Evolutionary conservation across 2,329 filamentous ascomycete species (phyloP).

Genomic region (Knufia petricola): DNA sequence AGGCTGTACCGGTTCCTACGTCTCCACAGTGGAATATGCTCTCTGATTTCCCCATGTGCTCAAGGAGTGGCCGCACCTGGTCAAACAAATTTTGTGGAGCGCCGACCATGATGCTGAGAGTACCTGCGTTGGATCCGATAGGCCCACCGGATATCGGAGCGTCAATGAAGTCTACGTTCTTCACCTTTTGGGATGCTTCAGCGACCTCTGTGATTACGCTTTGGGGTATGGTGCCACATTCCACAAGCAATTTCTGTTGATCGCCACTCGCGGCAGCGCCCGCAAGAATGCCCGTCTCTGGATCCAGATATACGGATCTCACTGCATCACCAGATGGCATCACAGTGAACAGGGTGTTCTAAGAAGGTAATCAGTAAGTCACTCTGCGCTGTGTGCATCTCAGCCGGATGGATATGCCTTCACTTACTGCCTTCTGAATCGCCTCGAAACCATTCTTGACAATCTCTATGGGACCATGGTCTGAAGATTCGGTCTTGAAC

Average conservation of each 20-base stretch:
- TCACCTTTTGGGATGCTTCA: constrained; percentile 2
- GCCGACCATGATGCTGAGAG: constrained; percentile 12
- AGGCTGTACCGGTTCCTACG: constrained; percentile 20
- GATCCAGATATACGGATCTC: constrained; percentile 3
- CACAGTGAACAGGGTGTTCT: constrained; percentile 11
- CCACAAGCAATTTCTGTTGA: constrained; percentile 9
- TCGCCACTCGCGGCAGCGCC: background rate
- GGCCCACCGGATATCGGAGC: constrained; percentile 11
- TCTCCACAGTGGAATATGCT: constrained; percentile 23
- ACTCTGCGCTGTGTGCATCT: background rate
- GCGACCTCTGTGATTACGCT: constrained; percentile 5
- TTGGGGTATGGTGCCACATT: constrained; percentile 11
- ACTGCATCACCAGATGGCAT: constrained; percentile 3
- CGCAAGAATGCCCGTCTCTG: constrained; percentile 5
- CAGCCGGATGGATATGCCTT: background rate
- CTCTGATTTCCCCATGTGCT: constrained; percentile 9
- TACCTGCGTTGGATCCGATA: constrained; percentile 9
- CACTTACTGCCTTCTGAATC: constrained; percentile 27
- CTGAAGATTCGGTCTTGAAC: constrained; percentile 30
- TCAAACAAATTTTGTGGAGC: background rate
- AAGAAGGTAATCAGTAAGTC: too few species aligned
- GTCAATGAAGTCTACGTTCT: constrained; percentile 8
- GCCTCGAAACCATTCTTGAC: constrained; percentile 31
- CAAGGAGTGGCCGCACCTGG: constrained; percentile 4
- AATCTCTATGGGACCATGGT: constrained; percentile 28